Percentiles rank a stretch among this genome's conserved stretches.
Conservation (phyloP, 441 rosid genomes). For the Jatropha podagrica region DNA sequence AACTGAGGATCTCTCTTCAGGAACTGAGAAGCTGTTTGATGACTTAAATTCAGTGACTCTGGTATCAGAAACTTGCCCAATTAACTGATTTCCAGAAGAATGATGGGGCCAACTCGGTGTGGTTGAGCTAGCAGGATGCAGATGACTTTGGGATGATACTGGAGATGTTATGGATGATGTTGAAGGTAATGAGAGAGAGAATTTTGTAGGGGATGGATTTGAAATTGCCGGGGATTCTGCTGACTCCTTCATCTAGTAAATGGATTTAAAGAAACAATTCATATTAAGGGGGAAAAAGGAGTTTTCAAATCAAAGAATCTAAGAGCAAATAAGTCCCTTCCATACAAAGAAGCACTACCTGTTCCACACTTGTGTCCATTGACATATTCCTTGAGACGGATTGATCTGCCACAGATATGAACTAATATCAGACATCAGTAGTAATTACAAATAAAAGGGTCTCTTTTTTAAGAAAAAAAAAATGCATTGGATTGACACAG, state of each 20-base stretch:
- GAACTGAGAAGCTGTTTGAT: slow-evolving; percentile 43
- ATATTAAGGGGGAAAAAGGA: slow-evolving; percentile 16
- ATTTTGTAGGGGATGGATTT: slow-evolving; percentile 49
- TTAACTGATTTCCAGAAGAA: slow-evolving; percentile 40
- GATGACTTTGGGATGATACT: slow-evolving; percentile 48
- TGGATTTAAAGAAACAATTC: slow-evolving; percentile 18
- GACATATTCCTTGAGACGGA: slow-evolving; percentile 61
- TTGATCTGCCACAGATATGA: slow-evolving; percentile 51
- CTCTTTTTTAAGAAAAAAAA: neutral
- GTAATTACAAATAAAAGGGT: neutral
- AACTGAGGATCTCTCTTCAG: slow-evolving; percentile 51
- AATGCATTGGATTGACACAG: too few species aligned
- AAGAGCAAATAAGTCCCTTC: slow-evolving; percentile 14
- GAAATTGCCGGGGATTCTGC: slow-evolving; percentile 44
- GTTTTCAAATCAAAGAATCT: neutral
- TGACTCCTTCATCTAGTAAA: slow-evolving; percentile 48
- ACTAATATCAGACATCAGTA: slow-evolving; percentile 20
- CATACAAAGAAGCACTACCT: slow-evolving; percentile 44
- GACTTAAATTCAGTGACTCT: slow-evolving; percentile 47
- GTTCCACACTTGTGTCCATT: slow-evolving; percentile 60
- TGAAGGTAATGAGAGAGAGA: slow-evolving; percentile 62
- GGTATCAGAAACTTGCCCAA: slow-evolving; percentile 49
- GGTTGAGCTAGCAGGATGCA: slow-evolving; percentile 46
- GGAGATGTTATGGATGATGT: slow-evolving; percentile 63
- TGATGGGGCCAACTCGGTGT: slow-evolving; percentile 40